A percentile compares a stretch with the other conserved stretches of the same genome.
Evolutionary conservation across 1,139 yeast species (phyloP).

Genomic region (Williopsis jadinii): DNA sequence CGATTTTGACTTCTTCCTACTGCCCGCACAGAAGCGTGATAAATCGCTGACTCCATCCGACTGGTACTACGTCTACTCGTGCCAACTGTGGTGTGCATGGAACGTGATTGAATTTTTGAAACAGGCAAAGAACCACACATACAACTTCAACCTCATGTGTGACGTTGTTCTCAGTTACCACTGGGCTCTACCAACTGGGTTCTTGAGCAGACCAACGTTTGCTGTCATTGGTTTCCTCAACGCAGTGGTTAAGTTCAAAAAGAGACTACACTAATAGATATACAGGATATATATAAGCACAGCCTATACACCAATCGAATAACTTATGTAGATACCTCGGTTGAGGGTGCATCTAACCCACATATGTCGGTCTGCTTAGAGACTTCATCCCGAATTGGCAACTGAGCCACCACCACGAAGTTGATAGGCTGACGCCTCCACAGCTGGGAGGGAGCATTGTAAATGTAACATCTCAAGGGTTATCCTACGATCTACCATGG

Average conservation of each 20-base stretch:
- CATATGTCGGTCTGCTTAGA: too few species aligned
- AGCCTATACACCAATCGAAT: too few species aligned
- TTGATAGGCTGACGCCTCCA: too few species aligned
- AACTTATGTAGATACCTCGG: too few species aligned
- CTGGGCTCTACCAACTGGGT: constrained; percentile 19
- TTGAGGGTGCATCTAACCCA: too few species aligned
- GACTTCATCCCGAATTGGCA: too few species aligned
- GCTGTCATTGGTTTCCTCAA: constrained; percentile 19
- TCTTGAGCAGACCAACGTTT: constrained; percentile 13
- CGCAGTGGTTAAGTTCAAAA: constrained; percentile 12
- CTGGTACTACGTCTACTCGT: constrained; percentile 21
- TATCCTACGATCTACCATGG: too few species aligned
- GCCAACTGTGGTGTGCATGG: constrained; percentile 18
- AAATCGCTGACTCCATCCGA: constrained; percentile 14
- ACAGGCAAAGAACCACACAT: constrained; percentile 4
- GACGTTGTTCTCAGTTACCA: constrained; percentile 20
- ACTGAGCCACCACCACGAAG: too few species aligned
- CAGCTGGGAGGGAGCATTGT: too few species aligned
- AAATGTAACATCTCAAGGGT: too few species aligned
- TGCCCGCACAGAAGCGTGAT: constrained; percentile 12
- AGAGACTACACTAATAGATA: not conserved
- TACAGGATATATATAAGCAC: too few species aligned
- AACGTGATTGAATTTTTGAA: constrained; percentile 15
- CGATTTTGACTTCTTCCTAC: constrained; percentile 10
- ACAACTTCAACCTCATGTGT: constrained; percentile 13